These are phyloP conservation scores for Zymoseptoria ardabiliae DNA, from an alignment of 2,329 filamentous ascomycete genomes.

Conservation along the genomic window DNA sequence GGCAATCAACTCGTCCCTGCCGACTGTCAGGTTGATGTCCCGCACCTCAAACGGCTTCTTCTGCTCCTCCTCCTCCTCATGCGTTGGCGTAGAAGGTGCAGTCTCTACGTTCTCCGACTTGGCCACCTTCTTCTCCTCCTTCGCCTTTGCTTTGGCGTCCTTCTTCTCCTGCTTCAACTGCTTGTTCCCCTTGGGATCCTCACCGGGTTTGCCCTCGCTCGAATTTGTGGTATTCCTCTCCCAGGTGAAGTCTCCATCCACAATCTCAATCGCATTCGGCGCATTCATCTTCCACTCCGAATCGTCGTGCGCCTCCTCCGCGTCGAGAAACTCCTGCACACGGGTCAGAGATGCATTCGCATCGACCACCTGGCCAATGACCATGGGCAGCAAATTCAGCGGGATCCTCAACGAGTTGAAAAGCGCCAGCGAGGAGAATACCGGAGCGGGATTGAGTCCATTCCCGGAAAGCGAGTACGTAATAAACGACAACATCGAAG, in stretches of 20 bases:
- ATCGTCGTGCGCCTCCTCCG: constrained; percentile 76
- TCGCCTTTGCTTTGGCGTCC: constrained; percentile 36
- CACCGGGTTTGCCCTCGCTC: constrained; percentile 28
- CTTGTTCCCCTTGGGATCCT: constrained; percentile 26
- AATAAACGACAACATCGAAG: constrained; percentile 92
- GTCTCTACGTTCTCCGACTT: constrained; percentile 26
- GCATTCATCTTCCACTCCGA: constrained; percentile 49
- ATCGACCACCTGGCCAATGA: constrained; percentile 84
- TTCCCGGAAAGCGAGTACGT: constrained; percentile 60
- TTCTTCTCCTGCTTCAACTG: constrained; percentile 39
- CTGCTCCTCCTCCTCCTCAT: constrained; percentile 51
- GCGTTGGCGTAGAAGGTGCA: constrained; percentile 9
- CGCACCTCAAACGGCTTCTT: constrained; percentile 65
- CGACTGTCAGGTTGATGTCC: constrained; percentile 59
- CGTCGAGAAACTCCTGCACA: constrained; percentile 79
- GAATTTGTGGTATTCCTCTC: constrained; percentile 54
- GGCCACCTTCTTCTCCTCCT: constrained; percentile 29
- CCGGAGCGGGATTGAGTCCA: constrained; percentile 60
- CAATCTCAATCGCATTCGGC: constrained; percentile 57
- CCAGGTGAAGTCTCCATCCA: constrained; percentile 78
- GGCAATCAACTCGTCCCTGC: constrained; percentile 68
- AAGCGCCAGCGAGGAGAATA: constrained; percentile 88
- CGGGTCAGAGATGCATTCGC: constrained; percentile 77
- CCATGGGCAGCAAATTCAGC: constrained; percentile 78
- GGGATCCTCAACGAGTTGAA: constrained; percentile 91